Conservation (phyloP, 352 stramenopile genomes). For the Blastocystis sp. region DNA sequence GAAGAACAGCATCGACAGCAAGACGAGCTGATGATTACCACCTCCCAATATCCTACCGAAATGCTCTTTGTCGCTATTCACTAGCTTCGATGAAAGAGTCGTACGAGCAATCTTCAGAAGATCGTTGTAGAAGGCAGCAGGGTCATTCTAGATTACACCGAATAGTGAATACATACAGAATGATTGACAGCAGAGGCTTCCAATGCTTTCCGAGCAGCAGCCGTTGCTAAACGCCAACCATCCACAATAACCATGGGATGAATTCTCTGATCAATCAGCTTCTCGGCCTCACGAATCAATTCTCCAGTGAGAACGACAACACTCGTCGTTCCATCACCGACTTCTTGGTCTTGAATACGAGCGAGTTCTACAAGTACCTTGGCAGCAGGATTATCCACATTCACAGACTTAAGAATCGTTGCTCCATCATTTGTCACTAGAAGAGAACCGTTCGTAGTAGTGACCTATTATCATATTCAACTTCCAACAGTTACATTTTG, state of each 20-base stretch:
- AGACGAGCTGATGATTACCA: slow-evolving; percentile 69
- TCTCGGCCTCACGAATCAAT: slow-evolving; percentile 89
- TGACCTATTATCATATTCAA: slow-evolving; percentile 21
- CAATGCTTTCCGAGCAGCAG: slow-evolving; percentile 80
- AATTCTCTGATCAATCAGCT: slow-evolving; percentile 87
- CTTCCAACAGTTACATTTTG: slow-evolving; percentile 74
- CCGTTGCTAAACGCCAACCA: slow-evolving; percentile 86
- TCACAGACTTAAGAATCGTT: slow-evolving; percentile 91
- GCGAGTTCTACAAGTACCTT: slow-evolving; percentile 97
- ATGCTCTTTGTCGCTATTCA: slow-evolving; percentile 93
- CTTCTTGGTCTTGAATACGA: slow-evolving; percentile 95
- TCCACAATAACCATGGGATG: slow-evolving; percentile 96
- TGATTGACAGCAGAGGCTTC: slow-evolving; percentile 76
- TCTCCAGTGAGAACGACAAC: slow-evolving; percentile 86
- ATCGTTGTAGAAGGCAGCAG: slow-evolving; percentile 82
- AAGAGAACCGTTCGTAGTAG: slow-evolving; percentile 10
- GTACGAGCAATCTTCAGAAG: slow-evolving; percentile 91
- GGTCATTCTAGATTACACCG: slow-evolving; percentile 66
- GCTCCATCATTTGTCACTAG: slow-evolving; percentile 90
- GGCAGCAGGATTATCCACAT: slow-evolving; percentile 93
- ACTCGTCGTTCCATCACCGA: slow-evolving; percentile 93
- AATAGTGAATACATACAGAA: slow-evolving; percentile 59
- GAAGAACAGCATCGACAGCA: slow-evolving; percentile 88
- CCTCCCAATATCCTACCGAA: slow-evolving; percentile 73
- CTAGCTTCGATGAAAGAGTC: slow-evolving; percentile 93